Base-by-base conservation (phyloP, 495 filamentous ascomycete species). In the Penicillium angulare region DNA sequence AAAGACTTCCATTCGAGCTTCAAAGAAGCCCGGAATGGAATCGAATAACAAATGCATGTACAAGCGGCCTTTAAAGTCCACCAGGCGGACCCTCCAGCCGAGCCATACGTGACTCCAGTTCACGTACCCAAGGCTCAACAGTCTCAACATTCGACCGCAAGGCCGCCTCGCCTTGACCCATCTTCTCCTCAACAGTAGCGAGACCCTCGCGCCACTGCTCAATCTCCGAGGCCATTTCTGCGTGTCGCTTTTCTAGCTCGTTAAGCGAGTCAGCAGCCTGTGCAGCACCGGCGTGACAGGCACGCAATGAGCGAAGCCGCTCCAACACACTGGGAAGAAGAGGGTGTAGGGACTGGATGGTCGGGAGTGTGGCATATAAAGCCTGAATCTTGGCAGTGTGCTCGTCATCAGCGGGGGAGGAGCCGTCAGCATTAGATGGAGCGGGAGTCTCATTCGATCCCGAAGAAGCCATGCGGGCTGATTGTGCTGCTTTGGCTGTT, bases 41-140 rank as follows among this genome's bases (percentile, higher is more conserved):
- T n/a, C n/a, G n/a, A 33, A 24, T 21, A 43, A 45, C 39, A 42
- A n/a, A n/a, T n/a, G n/a, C n/a, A 3, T 2, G 36, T 3, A 26
- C 2, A 24, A 49, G n/a, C n/a, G n/a, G n/a, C n/a, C 18, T 31
- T n/a, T 45, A 51, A 31, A 46, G 24, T 12, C 50, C 52, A 48
- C 51, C 56, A 20, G 47, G 48, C 15, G 54, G 51, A 17, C 50
- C 58, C 33, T 63, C 71, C 55, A 87, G 63, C 43, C 75, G 76
- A 15, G 74, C 78, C 64, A 95, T 78, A 65, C 85, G 86, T 51
- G 74, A 78, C 72, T 98, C 93, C 31, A 98, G 66, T 32, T 87
- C 88, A 66, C 86, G 88, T 13, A 98, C 90, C 92, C 92, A 96
- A 35, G 80, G 83, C 54, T 91, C 86, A 31, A 97, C 84, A 15